Evolutionary conservation across 805 yeast genomes (phyloP), one percentile per base, ranked within the genome.

Genomic region (Nakazawaea holstii): DNA sequence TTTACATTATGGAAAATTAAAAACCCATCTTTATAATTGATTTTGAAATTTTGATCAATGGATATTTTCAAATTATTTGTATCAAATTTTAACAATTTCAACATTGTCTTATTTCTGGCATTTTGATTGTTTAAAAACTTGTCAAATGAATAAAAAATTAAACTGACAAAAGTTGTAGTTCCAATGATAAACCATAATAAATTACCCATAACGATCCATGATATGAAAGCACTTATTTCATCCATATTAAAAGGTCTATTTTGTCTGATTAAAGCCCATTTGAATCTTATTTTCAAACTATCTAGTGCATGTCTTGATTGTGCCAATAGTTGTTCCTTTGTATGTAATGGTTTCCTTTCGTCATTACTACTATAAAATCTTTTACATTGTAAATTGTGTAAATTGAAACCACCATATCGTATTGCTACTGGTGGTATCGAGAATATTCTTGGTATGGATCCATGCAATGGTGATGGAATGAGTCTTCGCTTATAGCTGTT

Each of bases 181-280:
- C 83, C 83, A 46, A 78, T 61, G 11, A 76, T 57, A 14, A 78
- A 65, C 81, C 81, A 77, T 33, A 78, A 57, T 17, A 76, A 61
- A 54, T 77, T 74, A 0, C 82, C 83, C 80, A 78, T 74, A 29
- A 78, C 67, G 10, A 76, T 59, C 80, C 80, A 78, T 4, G 82
- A 76, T 8, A 73, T 64, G 54, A 78, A 74, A 1, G 84, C 82
- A 2, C 78, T 73, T 14, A 76, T 58, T 49, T 77, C 81, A 54
- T 76, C 80, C 13, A 70, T 55, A 29, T 76, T 68, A 49, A 74
- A 72, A 9, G 79, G 76, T 35, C 77, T 58, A 53, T 69, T 70
- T 40, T 74, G 76, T 36, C 81, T 59, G 1, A 73, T 59, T 10
- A 77, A 59, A 0, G 77, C 67, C 78, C 80, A 77, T 57, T 72